Base-by-base conservation (phyloP, 129 eudicot species). In the Rutidosis leptorrhynchoides region DNA sequence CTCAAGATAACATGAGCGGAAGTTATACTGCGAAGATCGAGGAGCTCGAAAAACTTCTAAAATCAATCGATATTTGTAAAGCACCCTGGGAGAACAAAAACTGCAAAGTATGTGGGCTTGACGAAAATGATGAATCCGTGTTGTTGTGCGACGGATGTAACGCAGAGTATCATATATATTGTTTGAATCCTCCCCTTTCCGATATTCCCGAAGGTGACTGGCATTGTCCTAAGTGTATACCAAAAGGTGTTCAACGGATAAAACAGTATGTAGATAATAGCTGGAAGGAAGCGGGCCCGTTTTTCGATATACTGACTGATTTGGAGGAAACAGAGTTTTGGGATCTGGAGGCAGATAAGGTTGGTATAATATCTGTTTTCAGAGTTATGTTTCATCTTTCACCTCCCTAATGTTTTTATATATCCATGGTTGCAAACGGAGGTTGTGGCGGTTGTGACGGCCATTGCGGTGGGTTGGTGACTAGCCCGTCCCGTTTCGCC, bases 91-190 rank as follows among this genome's bases (percentile, higher is more conserved):
- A 78, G 51, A 76, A 40, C 54, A 82, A 78, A 62, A 75, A 76
- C 21, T 84, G 90, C 80, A 81, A 84, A 73, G 78, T 76, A 35
- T 84, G 90, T 19, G 82, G 80, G 24, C 33, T 78, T 29, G 78
- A 81, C 43, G 58, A 21, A 55, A 80, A 84, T 56, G 84, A 84
- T 40, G 52, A 59, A 17, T 59, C 17, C 7, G 82, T 84, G 3
- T 80, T 84, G 23, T 15, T 84, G 58, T 84, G 90, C 74, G 90
- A 84, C 42, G 64, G 58, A 27, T 84, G 90, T 72, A 80, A 84
- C 64, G 82, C 82, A 11, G 84, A 78, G 74, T 81, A 84, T 75
- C 90, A 84, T 59, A 78, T 68, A 3, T 81, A 84, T 60, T 84
- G 90, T 66, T 58, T 84, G 77, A 69, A 64, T 68, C 86, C 90